A percentile compares a stretch with the other conserved stretches of the same genome.
Conservation (phyloP, 441 rosid genomes). For the Raphanus hybrid region DNA sequence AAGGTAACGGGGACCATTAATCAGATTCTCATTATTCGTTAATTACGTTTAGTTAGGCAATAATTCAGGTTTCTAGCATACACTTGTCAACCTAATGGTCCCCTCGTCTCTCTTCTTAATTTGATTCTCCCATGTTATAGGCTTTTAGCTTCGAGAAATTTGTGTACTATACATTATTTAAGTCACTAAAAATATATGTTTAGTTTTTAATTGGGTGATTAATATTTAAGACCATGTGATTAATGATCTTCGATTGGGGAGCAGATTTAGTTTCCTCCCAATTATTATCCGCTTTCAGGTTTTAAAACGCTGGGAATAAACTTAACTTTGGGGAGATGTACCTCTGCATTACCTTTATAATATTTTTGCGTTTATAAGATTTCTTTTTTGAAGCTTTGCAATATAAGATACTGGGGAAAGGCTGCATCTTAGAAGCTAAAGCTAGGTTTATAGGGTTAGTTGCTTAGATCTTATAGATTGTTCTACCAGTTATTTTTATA, state of each 20-base stretch:
- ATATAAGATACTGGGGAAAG: conserved; percentile 8
- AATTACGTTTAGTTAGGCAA: conserved; percentile 37
- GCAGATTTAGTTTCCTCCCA: conserved; percentile 38
- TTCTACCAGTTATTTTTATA: conserved; percentile 11
- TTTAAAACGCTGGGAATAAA: conserved; percentile 4
- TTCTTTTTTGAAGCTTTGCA: not conserved
- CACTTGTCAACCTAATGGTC: conserved; percentile 41
- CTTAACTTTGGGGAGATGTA: conserved; percentile 20
- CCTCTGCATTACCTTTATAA: conserved; percentile 23
- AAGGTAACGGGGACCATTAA: conserved; percentile 41
- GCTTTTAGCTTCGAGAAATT: conserved; percentile 33
- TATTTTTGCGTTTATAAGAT: not conserved
- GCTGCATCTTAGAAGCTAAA: conserved; percentile 2
- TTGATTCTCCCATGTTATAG: conserved; percentile 43
- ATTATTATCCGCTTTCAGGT: conserved; percentile 30
- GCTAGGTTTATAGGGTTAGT: conserved; percentile 37
- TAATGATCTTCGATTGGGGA: conserved; percentile 38
- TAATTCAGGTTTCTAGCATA: conserved; percentile 32
- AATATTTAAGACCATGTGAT: conserved; percentile 43
- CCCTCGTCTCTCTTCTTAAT: conserved; percentile 13
- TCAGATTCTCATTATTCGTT: conserved; percentile 28
- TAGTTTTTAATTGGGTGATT: conserved; percentile 36
- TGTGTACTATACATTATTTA: conserved; percentile 36
- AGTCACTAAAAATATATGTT: not conserved
- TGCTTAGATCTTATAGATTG: conserved; percentile 29